Percentiles rank a stretch among this genome's conserved stretches.
phyloP scores from a whole-genome alignment of 441 rosid genomes.

The Erysimum pusillum region DNA sequence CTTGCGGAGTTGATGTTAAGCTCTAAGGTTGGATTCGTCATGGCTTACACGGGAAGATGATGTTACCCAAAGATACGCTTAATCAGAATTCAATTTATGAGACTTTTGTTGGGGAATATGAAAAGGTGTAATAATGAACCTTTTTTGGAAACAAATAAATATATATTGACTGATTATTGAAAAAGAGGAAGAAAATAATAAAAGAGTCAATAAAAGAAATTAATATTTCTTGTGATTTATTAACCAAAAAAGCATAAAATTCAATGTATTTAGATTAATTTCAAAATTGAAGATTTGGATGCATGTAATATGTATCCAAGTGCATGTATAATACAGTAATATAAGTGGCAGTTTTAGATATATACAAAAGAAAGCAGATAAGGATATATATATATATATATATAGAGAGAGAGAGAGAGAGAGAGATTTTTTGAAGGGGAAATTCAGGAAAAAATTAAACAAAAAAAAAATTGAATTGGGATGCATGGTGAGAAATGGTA shows the following conservation, averaged over 20 bases:
- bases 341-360: too few species aligned
- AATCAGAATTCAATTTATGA: too few species aligned
- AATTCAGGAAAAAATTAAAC: too few species aligned
- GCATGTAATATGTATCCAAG: neutral
- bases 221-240: neutral
- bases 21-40: conserved; percentile 42
- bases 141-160: neutral
- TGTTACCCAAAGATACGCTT: too few species aligned
- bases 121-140: neutral
- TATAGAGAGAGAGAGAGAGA: too few species aligned
- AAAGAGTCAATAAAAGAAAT: neutral
- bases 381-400: neutral
- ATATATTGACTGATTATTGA: neutral
- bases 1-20: conserved; percentile 55
- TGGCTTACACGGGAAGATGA: too few species aligned
- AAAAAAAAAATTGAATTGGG: too few species aligned
- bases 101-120: neutral
- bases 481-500: too few species aligned
- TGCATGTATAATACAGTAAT: neutral
- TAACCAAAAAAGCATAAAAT: neutral
- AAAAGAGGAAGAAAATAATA: neutral
- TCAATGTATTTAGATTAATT: neutral
- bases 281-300: too few species aligned
- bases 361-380: too few species aligned
- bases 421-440: too few species aligned